These are phyloP conservation scores for Malania oleifera DNA, from an alignment of 164 flowering plant species.

Conservation along the genomic window DNA sequence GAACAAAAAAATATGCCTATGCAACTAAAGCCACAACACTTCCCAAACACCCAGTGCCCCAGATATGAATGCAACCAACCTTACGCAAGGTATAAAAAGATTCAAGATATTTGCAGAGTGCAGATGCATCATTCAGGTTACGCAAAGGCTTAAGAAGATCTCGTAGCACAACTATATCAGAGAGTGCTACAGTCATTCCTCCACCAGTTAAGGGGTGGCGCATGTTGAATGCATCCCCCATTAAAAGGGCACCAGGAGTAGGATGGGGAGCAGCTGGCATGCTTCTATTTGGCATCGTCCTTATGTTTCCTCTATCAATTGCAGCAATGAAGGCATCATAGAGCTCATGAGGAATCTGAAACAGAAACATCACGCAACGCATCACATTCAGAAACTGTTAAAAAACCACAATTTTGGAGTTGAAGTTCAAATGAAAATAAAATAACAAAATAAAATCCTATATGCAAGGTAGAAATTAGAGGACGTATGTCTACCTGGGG, in stretches of 20 bases:
- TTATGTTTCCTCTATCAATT: slow-evolving; percentile 69
- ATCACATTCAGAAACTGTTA: background rate
- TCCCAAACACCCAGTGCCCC: background rate
- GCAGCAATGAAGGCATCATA: slow-evolving; percentile 67
- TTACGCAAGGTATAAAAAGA: slow-evolving; percentile 81
- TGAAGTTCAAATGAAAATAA: background rate
- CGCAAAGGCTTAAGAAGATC: slow-evolving; percentile 72
- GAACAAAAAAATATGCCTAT: too few species aligned
- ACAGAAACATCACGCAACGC: background rate
- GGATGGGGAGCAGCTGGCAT: slow-evolving; percentile 94
- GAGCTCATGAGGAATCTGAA: slow-evolving; percentile 64
- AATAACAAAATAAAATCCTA: background rate
- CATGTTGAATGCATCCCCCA: slow-evolving; percentile 97
- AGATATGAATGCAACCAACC: slow-evolving; percentile 22
- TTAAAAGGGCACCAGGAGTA: slow-evolving; percentile 82
- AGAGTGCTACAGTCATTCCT: slow-evolving; percentile 88
- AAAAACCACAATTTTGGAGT: background rate
- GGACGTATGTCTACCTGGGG: slow-evolving; percentile 57
- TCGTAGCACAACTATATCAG: slow-evolving; percentile 80
- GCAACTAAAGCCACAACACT: background rate
- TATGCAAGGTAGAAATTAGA: background rate
- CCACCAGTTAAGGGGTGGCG: slow-evolving; percentile 95
- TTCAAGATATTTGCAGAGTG: slow-evolving; percentile 71
- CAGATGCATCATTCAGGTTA: slow-evolving; percentile 64
- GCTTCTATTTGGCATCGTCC: slow-evolving; percentile 93